These are phyloP conservation scores for Solanum sitiens DNA, from an alignment of 257 asterid genomes.

Conservation along the genomic window DNA sequence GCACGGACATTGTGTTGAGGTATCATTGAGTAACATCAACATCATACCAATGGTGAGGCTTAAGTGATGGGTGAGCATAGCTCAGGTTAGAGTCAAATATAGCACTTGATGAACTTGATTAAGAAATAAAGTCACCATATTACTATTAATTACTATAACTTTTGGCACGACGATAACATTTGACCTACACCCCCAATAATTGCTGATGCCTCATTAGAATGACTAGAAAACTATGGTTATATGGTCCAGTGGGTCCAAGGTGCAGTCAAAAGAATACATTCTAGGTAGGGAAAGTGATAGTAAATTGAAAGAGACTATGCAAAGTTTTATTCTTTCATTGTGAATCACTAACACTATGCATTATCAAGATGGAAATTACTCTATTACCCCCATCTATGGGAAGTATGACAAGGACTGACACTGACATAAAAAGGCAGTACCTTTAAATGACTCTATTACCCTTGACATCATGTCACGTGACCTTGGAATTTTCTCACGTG, in stretches of 20 bases:
- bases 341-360: background rate
- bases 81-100: background rate
- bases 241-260: background rate
- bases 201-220: background rate
- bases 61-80: background rate
- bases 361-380: background rate
- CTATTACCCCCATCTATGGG: background rate
- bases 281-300: background rate
- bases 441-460: background rate
- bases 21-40: background rate
- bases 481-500: background rate
- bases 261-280: background rate
- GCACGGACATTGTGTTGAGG: background rate
- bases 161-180: background rate
- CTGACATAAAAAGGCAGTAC: background rate
- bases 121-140: background rate
- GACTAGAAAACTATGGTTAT: background rate
- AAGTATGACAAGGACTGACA: background rate
- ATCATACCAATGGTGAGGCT: background rate
- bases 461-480: background rate
- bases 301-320: background rate
- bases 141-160: background rate
- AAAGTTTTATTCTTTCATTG: background rate
- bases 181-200: background rate
- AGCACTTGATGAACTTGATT: background rate